These are phyloP conservation scores for Urochloa ruziziensis DNA, from an alignment of 176 grass and related monocot genomes.

Conservation along the genomic window DNA sequence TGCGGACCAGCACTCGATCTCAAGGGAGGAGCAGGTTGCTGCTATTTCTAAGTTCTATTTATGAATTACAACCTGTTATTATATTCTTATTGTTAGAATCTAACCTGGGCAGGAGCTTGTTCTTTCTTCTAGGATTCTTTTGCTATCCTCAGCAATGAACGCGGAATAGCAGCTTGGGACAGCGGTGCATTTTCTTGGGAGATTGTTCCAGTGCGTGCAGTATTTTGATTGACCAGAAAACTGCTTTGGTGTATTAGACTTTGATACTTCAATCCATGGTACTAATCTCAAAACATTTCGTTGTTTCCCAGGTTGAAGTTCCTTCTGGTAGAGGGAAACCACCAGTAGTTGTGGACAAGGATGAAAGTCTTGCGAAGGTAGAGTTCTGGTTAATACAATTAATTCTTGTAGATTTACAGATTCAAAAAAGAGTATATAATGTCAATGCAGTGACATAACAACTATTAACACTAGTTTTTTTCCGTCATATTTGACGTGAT, in stretches of 20 bases:
- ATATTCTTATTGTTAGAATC: background rate
- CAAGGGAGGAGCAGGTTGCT: slow-evolving; percentile 79
- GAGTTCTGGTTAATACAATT: background rate
- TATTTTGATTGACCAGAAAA: background rate
- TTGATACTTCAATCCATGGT: background rate
- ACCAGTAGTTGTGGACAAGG: slow-evolving; percentile 65
- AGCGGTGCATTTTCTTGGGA: slow-evolving; percentile 81
- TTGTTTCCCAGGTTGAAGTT: slow-evolving; percentile 69
- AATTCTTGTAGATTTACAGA: background rate
- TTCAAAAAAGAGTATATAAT: background rate
- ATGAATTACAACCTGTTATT: background rate
- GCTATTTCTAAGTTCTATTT: background rate
- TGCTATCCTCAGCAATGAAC: slow-evolving; percentile 83
- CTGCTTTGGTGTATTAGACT: background rate
- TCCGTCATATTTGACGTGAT: background rate
- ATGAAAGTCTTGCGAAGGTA: slow-evolving; percentile 95
- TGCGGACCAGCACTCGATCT: slow-evolving; percentile 56
- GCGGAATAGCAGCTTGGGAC: slow-evolving; percentile 63
- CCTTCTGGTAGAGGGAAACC: slow-evolving; percentile 78
- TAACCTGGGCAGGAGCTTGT: background rate
- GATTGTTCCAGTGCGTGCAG: slow-evolving; percentile 63
- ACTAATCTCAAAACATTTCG: slow-evolving; percentile 12
- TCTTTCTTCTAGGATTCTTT: slow-evolving; percentile 66
- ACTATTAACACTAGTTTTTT: background rate
- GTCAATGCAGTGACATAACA: background rate